These are phyloP conservation scores for Ustilago cynodontis DNA, from an alignment of 1,284 basidiomycete genomes.

Conservation along the genomic window DNA sequence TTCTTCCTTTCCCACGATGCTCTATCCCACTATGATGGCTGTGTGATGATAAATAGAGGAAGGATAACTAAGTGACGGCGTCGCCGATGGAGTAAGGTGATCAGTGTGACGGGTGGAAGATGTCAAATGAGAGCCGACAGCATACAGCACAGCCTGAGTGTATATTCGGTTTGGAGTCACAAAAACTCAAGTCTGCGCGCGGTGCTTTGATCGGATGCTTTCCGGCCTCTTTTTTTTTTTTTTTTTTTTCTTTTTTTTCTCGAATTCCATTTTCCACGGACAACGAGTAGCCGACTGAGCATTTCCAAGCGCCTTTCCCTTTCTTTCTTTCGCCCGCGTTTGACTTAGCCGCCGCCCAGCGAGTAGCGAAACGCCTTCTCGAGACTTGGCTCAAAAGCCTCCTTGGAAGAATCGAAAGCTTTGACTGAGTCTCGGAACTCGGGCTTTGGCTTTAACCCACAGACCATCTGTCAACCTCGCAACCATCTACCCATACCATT, in stretches of 20 bases:
- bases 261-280: no score
- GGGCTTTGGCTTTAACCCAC: background rate
- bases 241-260: background rate
- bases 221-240: slow-evolving; percentile 17
- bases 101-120: slow-evolving; percentile 2
- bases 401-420: no score
- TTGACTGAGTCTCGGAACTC: background rate
- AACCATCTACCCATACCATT: background rate
- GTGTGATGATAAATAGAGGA: background rate
- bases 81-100: slow-evolving; percentile 3
- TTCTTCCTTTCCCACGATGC: background rate
- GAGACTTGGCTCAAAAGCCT: background rate
- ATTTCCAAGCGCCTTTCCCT: background rate
- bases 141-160: no score
- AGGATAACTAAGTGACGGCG: background rate
- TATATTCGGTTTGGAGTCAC: slow-evolving; percentile 1
- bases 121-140: background rate
- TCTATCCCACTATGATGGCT: background rate
- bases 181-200: slow-evolving; percentile 3
- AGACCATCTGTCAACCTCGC: background rate
- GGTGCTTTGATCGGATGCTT: slow-evolving; percentile 40
- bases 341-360: no score
- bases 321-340: background rate
- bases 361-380: no score
- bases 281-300: background rate